Base-by-base conservation (phyloP, 2,329 filamentous ascomycete species). In the Diaporthe citriasiana region DNA sequence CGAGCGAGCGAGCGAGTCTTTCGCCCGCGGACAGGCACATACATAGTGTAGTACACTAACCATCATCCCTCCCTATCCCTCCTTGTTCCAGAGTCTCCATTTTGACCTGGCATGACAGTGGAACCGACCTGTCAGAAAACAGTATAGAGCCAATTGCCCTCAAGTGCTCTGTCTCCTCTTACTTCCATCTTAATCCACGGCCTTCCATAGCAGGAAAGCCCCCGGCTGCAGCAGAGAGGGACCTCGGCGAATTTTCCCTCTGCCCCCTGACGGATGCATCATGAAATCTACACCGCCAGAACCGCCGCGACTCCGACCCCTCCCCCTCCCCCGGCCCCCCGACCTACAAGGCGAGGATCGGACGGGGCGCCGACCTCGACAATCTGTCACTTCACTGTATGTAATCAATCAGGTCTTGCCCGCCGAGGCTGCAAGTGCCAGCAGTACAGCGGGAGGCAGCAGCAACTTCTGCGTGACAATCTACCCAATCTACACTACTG, bases 321-420 rank as follows among this genome's bases (percentile, higher is more conserved):
- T 17, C 30, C 47, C 45, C 33, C 12, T 19, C 60, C 60, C 40
- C 60, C 60, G 42, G 13, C 22, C 30, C 45, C 63, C 59, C 59
- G 59, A 40, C 19, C 59, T 63, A 25, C 60, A 50, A 27, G 63
- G 47, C 45, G 63, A 51, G 47, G 47, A 53, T 68, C 63, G 63
- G 45, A 68, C 63, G 63, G 63, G 63, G 63, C 47, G 63, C 45
- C 30, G 63, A 68, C 63, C 47, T 68, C 63, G 63, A 68, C n/a
- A 68, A 68, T 68, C 63, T 68, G 30, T 33, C 33, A 51, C 53
- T 22, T 47, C 47, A 30, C 59, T 33, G 40, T 45, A 33, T 33
- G 40, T 45, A 33, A 7, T 68, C 63, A 40, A 38, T 53, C 60
- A 35, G 6, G 35, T 50, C 33, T 40, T 51, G 45, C 35, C 63